Percentiles rank a stretch among this genome's conserved stretches.
Conservation (phyloP, 2,329 filamentous ascomycete species). For the Geosmithia morbida region DNA sequence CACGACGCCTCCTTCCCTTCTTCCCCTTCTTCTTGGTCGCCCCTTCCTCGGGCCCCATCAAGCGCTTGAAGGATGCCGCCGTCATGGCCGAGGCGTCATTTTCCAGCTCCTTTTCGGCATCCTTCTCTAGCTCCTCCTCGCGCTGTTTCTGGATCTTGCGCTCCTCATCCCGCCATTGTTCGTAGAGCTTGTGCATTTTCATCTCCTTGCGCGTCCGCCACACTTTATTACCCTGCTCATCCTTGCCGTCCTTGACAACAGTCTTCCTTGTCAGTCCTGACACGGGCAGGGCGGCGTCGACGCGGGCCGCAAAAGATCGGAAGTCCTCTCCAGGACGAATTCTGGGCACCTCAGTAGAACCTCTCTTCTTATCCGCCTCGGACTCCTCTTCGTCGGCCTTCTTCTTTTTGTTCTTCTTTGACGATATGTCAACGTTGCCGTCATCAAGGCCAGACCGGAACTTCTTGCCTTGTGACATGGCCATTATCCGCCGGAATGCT, state of each 20-base stretch:
- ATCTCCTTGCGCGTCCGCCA: slow-evolving; percentile 71
- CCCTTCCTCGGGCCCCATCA: slow-evolving; percentile 4
- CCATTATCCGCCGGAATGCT: slow-evolving; percentile 77
- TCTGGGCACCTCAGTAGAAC: slow-evolving; percentile 31
- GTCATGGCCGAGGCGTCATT: slow-evolving; percentile 36
- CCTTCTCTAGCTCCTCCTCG: slow-evolving; percentile 50
- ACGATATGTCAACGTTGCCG: slow-evolving; percentile 26
- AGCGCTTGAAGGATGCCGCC: slow-evolving; percentile 24
- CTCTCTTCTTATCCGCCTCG: neutral
- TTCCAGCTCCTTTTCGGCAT: slow-evolving; percentile 48
- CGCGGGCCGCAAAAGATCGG: slow-evolving; percentile 66
- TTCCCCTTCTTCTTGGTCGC: slow-evolving; percentile 16
- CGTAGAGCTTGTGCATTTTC: slow-evolving; percentile 66
- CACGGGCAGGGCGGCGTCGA: slow-evolving; percentile 73
- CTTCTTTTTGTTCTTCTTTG: slow-evolving; percentile 5
- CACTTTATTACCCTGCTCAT: slow-evolving; percentile 50
- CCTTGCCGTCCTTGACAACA: slow-evolving; percentile 40
- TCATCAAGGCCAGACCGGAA: slow-evolving; percentile 55
- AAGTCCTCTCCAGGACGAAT: slow-evolving; percentile 77
- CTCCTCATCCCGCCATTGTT: slow-evolving; percentile 60
- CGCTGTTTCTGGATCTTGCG: slow-evolving; percentile 46
- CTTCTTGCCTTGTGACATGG: slow-evolving; percentile 47
- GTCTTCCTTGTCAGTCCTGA: slow-evolving; percentile 52
- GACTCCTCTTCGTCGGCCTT: slow-evolving; percentile 6
- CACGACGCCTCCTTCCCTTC: slow-evolving; percentile 27